These are phyloP conservation scores for Ballota nigra DNA, from an alignment of 257 asterid species.

Conservation along the genomic window DNA sequence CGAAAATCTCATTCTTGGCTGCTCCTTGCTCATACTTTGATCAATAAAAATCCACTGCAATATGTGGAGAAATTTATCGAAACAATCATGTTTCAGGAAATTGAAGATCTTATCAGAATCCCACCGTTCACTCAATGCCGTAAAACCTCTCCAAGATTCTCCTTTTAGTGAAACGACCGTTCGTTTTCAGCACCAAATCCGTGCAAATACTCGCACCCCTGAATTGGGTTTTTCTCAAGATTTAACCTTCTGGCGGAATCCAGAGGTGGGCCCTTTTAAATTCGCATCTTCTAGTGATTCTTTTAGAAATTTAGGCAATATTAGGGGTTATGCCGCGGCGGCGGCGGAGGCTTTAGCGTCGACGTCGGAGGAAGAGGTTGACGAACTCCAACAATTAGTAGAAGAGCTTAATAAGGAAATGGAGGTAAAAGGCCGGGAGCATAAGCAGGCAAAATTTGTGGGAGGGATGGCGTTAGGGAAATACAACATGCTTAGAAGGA, in stretches of 20 bases:
- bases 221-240: constrained; percentile 33
- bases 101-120: constrained; percentile 37
- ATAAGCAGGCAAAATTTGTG: constrained; percentile 44
- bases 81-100: constrained; percentile 46
- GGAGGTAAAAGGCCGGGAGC: constrained; percentile 23
- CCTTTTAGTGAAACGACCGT: constrained; percentile 12
- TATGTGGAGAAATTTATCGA: constrained; percentile 85
- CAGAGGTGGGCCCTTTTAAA: constrained; percentile 16
- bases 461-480: constrained; percentile 73
- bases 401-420: constrained; percentile 48
- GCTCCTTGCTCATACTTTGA: background rate
- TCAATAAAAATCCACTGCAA: constrained; percentile 30
- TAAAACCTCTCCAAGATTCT: constrained; percentile 25
- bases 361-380: constrained; percentile 85
- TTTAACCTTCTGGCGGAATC: constrained; percentile 20
- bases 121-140: constrained; percentile 24
- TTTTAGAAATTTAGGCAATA: constrained; percentile 27
- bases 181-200: constrained; percentile 5
- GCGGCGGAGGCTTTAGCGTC: constrained; percentile 80
- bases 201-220: constrained; percentile 9
- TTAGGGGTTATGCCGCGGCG: constrained; percentile 63
- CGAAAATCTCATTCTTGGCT: background rate
- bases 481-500: constrained; percentile 62
- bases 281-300: background rate
- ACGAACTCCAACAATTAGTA: constrained; percentile 54